These are phyloP conservation scores for Cytospora schulzeri DNA, from an alignment of 2,329 filamentous ascomycete species.

Conservation along the genomic window DNA sequence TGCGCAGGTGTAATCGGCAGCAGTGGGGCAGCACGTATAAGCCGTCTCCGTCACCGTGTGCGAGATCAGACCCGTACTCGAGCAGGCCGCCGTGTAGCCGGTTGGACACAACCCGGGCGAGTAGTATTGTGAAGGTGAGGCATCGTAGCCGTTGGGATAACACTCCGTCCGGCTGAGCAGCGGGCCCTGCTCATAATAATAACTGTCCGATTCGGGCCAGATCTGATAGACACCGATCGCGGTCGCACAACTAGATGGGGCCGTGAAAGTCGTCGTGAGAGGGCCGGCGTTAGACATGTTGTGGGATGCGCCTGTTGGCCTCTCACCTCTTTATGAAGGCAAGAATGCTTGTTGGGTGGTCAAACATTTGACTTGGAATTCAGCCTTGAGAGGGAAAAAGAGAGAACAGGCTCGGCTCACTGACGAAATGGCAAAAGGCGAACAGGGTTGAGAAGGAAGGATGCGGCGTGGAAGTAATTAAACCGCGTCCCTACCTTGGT, in stretches of 20 bases:
- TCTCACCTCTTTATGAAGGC: slow-evolving; percentile 23
- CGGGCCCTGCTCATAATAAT: slow-evolving; percentile 34
- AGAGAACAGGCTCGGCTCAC: no score
- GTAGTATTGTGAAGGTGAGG: slow-evolving; percentile 33
- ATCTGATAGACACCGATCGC: slow-evolving; percentile 34
- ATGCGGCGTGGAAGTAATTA: slow-evolving; percentile 12
- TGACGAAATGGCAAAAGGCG: not conserved
- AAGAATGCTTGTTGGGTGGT: not conserved
- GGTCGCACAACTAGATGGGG: slow-evolving; percentile 33
- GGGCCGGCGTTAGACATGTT: slow-evolving; percentile 31
- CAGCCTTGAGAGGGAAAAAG: not conserved
- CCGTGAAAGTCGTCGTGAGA: slow-evolving; percentile 35
- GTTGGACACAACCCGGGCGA: slow-evolving; percentile 34
- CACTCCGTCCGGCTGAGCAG: slow-evolving; percentile 32
- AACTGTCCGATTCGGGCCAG: slow-evolving; percentile 25
- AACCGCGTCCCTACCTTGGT: not conserved
- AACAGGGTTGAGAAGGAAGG: slow-evolving; percentile 13
- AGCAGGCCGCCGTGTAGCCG: slow-evolving; percentile 35
- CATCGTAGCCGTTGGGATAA: slow-evolving; percentile 33
- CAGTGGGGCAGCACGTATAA: slow-evolving; percentile 34
- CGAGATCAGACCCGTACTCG: slow-evolving; percentile 27
- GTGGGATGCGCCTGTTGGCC: slow-evolving; percentile 1
- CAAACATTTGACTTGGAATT: slow-evolving; percentile 1
- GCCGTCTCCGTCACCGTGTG: slow-evolving; percentile 33
- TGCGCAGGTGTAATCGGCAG: slow-evolving; percentile 31